These are phyloP conservation scores for Calonectria honghensis DNA, from an alignment of 2,329 filamentous ascomycete genomes.

Conservation along the genomic window DNA sequence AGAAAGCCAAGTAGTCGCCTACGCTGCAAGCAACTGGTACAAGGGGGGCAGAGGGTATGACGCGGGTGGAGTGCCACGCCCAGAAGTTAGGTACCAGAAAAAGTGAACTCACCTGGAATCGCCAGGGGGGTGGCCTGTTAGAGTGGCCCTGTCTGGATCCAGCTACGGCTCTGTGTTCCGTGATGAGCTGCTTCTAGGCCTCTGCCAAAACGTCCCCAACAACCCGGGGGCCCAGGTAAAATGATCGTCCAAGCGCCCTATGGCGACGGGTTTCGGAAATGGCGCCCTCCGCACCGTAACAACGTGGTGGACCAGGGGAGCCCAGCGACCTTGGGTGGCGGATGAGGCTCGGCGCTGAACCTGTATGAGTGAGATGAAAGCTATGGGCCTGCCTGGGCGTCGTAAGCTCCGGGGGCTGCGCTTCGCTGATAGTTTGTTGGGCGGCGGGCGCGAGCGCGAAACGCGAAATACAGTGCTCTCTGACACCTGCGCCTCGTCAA, in stretches of 20 bases:
- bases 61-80: slow-evolving; percentile 26
- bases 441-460: slow-evolving; percentile 34
- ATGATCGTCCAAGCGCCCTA: slow-evolving; percentile 35
- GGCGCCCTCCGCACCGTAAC: slow-evolving; percentile 8
- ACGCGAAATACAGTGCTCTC: slow-evolving; percentile 31
- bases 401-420: slow-evolving; percentile 38
- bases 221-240: slow-evolving; percentile 28
- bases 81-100: slow-evolving; percentile 30
- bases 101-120: slow-evolving; percentile 27
- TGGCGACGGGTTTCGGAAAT: slow-evolving; percentile 33
- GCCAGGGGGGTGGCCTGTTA: slow-evolving; percentile 22
- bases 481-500: slow-evolving; percentile 38
- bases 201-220: slow-evolving; percentile 27
- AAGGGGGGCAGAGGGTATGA: slow-evolving; percentile 28
- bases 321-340: slow-evolving; percentile 35
- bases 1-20: slow-evolving; percentile 26
- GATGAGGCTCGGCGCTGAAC: slow-evolving; percentile 42
- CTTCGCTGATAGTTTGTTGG: slow-evolving; percentile 35
- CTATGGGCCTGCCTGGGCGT: slow-evolving; percentile 25
- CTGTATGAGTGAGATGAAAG: slow-evolving; percentile 19
- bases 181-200: slow-evolving; percentile 16
- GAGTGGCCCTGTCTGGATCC: slow-evolving; percentile 13
- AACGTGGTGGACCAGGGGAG: slow-evolving; percentile 33
- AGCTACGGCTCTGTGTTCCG: slow-evolving; percentile 11
- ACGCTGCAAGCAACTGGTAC: slow-evolving; percentile 6